Evolutionary conservation across 2,329 filamentous ascomycete genomes (phyloP).

Genomic region (Aulographum hederae): DNA sequence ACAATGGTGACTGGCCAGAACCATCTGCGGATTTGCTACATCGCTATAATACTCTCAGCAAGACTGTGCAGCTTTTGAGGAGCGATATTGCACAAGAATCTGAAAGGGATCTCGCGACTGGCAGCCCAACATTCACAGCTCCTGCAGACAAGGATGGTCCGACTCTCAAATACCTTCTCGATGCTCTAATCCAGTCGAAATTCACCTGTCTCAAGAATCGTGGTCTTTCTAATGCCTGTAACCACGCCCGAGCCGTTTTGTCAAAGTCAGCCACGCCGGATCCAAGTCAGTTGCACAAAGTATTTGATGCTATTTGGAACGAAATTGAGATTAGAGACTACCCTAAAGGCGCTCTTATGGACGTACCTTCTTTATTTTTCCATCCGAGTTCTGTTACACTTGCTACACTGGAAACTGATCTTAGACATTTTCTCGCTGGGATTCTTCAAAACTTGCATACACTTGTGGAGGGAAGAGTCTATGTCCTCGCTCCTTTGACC

Average conservation of each 20-base stretch:
- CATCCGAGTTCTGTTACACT: constrained; percentile 13
- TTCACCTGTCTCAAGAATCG: background rate
- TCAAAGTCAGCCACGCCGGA: background rate
- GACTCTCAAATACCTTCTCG: background rate
- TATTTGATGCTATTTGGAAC: constrained; percentile 18
- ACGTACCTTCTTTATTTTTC: constrained; percentile 19
- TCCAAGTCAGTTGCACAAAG: background rate
- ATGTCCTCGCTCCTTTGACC: constrained; percentile 14
- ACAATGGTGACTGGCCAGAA: too few species aligned
- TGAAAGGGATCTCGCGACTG: background rate
- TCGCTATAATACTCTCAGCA: too few species aligned
- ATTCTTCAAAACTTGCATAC: constrained; percentile 11
- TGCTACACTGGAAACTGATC: constrained; percentile 5
- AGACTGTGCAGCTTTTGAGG: background rate
- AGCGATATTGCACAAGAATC: background rate
- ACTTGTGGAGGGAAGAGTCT: constrained; percentile 16
- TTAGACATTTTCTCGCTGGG: constrained; percentile 10
- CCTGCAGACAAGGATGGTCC: background rate
- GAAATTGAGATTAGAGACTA: constrained; percentile 30
- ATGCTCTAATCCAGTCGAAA: background rate
- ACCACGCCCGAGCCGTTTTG: background rate
- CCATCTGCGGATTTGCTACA: too few species aligned
- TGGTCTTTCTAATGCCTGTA: background rate
- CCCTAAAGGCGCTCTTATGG: constrained; percentile 19
- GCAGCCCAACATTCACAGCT: background rate